Evolutionary conservation across 176 grass and related monocot species (phyloP).

Genomic region (Cocos nucifera): DNA sequence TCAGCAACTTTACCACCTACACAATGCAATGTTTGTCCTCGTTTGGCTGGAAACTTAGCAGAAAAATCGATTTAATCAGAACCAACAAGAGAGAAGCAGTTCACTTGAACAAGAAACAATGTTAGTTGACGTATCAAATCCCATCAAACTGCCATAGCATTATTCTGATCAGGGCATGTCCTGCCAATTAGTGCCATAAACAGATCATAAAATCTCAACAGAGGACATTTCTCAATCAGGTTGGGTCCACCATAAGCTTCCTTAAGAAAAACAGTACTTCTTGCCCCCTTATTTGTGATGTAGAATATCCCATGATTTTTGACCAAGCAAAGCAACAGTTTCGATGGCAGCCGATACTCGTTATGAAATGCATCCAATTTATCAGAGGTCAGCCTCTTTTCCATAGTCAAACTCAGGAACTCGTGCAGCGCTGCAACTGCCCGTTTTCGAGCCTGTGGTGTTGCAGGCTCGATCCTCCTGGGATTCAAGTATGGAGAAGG

Average conservation of each 20-base stretch:
- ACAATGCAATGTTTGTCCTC: too few relatives aligned
- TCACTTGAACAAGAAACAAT: too few relatives aligned
- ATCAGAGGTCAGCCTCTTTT: constrained; percentile 67
- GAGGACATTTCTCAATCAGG: constrained; percentile 61
- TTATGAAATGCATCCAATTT: constrained; percentile 76
- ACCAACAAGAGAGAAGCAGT: too few relatives aligned
- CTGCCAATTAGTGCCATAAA: constrained; percentile 65
- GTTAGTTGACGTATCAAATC: too few relatives aligned
- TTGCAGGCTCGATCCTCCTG: constrained; percentile 44
- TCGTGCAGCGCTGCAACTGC: constrained; percentile 70
- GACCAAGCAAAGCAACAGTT: constrained; percentile 64
- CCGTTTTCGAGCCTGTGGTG: constrained; percentile 63
- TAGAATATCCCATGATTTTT: constrained; percentile 95
- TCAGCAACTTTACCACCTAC: too few relatives aligned
- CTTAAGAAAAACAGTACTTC: constrained; percentile 83
- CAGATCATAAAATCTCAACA: constrained; percentile 52
- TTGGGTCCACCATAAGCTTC: constrained; percentile 59
- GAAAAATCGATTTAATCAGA: too few relatives aligned
- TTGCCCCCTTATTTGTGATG: constrained; percentile 88
- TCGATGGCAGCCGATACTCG: constrained; percentile 65
- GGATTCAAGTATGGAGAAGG: constrained; percentile 76
- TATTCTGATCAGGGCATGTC: constrained; percentile 26
- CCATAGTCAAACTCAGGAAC: constrained; percentile 73
- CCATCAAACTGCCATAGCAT: constrained; percentile 10
- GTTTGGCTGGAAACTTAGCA: too few relatives aligned